Base-by-base conservation (phyloP, 208 protist species). In the Leishmania mexicana region DNA sequence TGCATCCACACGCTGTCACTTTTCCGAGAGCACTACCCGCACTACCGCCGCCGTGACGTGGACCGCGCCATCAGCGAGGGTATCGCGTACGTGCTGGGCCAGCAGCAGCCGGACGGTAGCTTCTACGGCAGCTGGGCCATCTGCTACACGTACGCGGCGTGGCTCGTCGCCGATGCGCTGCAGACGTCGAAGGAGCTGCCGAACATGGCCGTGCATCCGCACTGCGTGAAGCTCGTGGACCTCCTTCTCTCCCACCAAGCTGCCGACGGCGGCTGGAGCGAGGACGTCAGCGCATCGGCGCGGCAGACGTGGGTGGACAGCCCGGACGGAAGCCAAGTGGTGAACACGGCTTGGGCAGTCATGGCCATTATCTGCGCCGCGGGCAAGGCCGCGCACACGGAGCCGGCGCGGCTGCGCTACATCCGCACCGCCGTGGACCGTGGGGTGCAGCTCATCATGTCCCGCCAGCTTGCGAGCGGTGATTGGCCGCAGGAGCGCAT, bases 101-200 rank as follows among this genome's bases (percentile, higher is more conserved):
- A 94, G 80, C 98, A 99, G 88, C 85, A 92, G 38, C 75, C 86
- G 6, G 97, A 99, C 82, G 98, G 96, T 49, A 87, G 96, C 79
- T 98, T 97, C 87, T 99, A 99, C 73, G 98, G 98, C 57, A 98
- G 92, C 84, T 99, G 98, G 98, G 99, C 89, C 19, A 96, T 99
- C 57, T 99, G 99, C 92, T 99, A 99, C 94, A 99, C 98, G 47
- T 99, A 99, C 91, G 98, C 91, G 38, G 95, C 97, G 35, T 99
- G 98, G 98, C 97, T 99, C 86, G 98, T 97, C 58, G 86, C 99
- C 38, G 93, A 97, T 81, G 98, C 96, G 35, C 92, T 99, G 64
- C 85, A 89, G 21, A 81, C 87, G 17, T 94, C 94, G 19, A 81
- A 81, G 51, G 94, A 97, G 87, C 80, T 95, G 51, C 74, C 82